A percentile compares a stretch with the other conserved stretches of the same genome.
These are phyloP conservation scores for Asterionellopsis glacialis DNA, from an alignment of 108 stramenopile genomes.

Conservation along the genomic window DNA sequence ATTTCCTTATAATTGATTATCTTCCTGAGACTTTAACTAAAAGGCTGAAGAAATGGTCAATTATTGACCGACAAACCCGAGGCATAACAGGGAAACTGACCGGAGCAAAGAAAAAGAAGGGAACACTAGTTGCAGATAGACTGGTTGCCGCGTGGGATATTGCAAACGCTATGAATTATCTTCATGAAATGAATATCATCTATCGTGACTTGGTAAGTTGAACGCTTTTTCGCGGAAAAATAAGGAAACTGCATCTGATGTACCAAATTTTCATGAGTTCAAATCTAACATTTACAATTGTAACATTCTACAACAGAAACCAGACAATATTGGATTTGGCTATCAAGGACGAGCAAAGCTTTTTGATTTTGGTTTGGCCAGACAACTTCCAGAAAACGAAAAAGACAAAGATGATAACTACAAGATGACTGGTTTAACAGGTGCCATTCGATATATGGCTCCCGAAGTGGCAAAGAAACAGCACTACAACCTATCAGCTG, in stretches of 20 bases:
- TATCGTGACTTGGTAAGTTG: constrained; percentile 48
- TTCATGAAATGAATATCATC: constrained; percentile 33
- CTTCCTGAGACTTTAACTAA: constrained; percentile 34
- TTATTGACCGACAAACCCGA: constrained; percentile 33
- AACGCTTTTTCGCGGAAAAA: neutral
- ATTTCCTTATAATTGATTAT: constrained; percentile 48
- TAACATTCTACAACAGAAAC: constrained; percentile 12
- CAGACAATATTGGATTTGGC: constrained; percentile 40
- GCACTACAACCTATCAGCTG: constrained; percentile 62
- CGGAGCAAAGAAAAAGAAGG: constrained; percentile 27
- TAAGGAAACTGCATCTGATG: too few relatives aligned
- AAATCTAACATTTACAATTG: too few relatives aligned
- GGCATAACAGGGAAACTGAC: constrained; percentile 43
- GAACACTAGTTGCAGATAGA: constrained; percentile 22
- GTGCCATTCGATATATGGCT: constrained; percentile 61
- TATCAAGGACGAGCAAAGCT: constrained; percentile 25
- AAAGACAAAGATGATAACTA: constrained; percentile 29
- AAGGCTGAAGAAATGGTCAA: constrained; percentile 36
- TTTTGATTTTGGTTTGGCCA: constrained; percentile 55
- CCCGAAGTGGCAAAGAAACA: constrained; percentile 59
- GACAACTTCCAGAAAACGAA: constrained; percentile 34
- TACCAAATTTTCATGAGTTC: too few relatives aligned
- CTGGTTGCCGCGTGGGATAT: constrained; percentile 39
- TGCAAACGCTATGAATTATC: constrained; percentile 30
- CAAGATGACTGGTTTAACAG: constrained; percentile 62